phyloP scores from a whole-genome alignment of 2,329 filamentous ascomycete species.

The Colletotrichum endophyticum region DNA sequence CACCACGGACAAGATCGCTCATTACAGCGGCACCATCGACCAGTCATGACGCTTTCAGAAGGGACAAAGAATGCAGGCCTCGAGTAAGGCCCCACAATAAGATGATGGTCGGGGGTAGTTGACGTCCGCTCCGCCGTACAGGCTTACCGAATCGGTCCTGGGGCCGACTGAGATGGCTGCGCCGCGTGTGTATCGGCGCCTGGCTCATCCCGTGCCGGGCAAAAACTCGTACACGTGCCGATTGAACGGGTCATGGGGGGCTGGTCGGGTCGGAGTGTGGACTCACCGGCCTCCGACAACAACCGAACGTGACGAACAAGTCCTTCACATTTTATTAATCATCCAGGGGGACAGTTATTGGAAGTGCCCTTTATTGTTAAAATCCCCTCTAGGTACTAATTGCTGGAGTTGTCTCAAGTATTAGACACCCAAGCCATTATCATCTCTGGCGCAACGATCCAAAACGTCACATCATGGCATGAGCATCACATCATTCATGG shows the following conservation, averaged over 20 bases:
- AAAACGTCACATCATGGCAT: not conserved
- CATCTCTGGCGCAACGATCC: not conserved
- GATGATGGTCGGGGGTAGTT: not conserved
- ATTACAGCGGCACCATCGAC: not conserved
- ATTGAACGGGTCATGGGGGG: not conserved
- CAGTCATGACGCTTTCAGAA: not conserved
- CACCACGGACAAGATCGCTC: not conserved
- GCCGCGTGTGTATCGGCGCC: not conserved
- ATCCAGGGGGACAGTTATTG: not conserved
- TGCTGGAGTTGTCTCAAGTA: rapidly evolving
- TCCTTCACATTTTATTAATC: not conserved
- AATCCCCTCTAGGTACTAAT: rapidly evolving
- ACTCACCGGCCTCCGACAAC: not conserved
- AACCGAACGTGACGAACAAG: not conserved
- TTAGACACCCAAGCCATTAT: rapidly evolving
- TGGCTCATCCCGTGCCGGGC: not conserved
- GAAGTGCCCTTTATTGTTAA: rapidly evolving
- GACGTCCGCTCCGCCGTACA: not conserved
- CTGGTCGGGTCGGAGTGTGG: not conserved
- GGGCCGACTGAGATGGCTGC: not conserved
- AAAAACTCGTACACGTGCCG: not conserved
- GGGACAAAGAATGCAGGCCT: not conserved
- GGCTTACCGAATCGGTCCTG: not conserved
- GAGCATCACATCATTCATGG: too few species aligned
- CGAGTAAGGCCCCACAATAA: not conserved